Percentiles rank a stretch among this genome's conserved stretches.
phyloP scores from a whole-genome alignment of 495 filamentous ascomycete genomes.

The Entonaema liquescens region DNA sequence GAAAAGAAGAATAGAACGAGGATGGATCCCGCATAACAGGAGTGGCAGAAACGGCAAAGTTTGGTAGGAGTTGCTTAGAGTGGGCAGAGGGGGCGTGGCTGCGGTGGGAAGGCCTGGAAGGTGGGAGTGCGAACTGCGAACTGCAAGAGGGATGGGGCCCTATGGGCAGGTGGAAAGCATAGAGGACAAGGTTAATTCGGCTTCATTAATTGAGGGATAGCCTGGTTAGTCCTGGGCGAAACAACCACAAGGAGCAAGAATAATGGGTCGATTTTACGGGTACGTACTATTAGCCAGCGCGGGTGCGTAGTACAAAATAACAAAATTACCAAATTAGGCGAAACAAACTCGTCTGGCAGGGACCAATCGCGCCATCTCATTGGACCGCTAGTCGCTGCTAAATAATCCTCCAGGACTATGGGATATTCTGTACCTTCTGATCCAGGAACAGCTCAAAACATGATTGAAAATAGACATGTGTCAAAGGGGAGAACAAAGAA shows the following conservation, averaged over 20 bases:
- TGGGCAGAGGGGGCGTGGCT: slow-evolving; percentile 30
- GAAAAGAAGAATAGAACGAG: slow-evolving; percentile 12
- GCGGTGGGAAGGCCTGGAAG: slow-evolving; percentile 5
- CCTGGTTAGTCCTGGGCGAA: slow-evolving; percentile 24
- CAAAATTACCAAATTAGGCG: slow-evolving; percentile 34
- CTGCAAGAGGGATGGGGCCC: neutral
- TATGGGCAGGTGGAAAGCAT: slow-evolving; percentile 13
- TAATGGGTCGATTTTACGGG: slow-evolving; percentile 23
- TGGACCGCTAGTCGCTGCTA: slow-evolving; percentile 40
- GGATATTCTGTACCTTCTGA: slow-evolving; percentile 20
- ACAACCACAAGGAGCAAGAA: slow-evolving; percentile 31
- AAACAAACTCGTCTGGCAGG: slow-evolving; percentile 32
- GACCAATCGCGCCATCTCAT: slow-evolving; percentile 7
- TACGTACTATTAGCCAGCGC: slow-evolving; percentile 23
- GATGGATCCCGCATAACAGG: slow-evolving; percentile 26
- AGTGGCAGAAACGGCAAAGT: too few species aligned
- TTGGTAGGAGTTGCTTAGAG: neutral
- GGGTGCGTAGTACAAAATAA: slow-evolving; percentile 25
- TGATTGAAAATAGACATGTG: neutral
- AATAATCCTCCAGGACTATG: slow-evolving; percentile 27
- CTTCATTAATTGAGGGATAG: slow-evolving; percentile 42
- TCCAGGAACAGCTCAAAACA: slow-evolving; percentile 14
- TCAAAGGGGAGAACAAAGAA: neutral
- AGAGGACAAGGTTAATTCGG: slow-evolving; percentile 36
- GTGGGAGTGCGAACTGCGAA: neutral